These are phyloP conservation scores for Lithohypha guttulata DNA, from an alignment of 2,329 filamentous ascomycete genomes.

Conservation along the genomic window DNA sequence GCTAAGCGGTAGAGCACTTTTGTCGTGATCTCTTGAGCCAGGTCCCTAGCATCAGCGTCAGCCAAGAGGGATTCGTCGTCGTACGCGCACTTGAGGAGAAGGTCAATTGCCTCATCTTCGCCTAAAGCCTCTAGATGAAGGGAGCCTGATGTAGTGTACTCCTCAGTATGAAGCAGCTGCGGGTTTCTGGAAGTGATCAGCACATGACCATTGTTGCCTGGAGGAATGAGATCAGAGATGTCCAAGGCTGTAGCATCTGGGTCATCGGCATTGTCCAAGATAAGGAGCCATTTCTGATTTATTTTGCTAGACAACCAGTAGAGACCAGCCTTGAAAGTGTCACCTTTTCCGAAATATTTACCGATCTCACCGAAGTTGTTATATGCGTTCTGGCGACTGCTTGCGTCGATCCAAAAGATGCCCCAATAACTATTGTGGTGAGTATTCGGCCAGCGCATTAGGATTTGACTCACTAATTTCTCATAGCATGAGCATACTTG, in stretches of 20 bases:
- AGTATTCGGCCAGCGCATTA: no score
- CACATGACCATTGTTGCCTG: constrained; percentile 26
- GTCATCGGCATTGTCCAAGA: constrained; percentile 37
- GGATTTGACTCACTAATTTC: constrained; percentile 22
- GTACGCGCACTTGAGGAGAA: constrained; percentile 20
- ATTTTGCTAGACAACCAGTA: constrained; percentile 11
- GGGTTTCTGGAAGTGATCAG: constrained; percentile 31
- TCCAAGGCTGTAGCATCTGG: constrained; percentile 25
- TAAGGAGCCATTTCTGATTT: constrained; percentile 23
- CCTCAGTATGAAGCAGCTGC: constrained; percentile 20
- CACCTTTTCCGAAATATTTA: constrained; percentile 4
- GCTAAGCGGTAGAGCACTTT: no score
- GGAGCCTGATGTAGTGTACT: constrained; percentile 12
- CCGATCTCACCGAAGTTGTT: neutral
- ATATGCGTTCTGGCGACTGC: constrained; percentile 19
- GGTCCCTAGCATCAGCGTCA: no score
- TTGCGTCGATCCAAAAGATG: constrained; percentile 30
- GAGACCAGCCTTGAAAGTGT: constrained; percentile 7
- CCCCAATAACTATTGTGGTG: constrained; percentile 27
- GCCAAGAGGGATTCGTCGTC: constrained; percentile 13
- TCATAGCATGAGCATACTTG: constrained; percentile 29
- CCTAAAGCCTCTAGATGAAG: constrained; percentile 19
- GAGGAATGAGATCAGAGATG: constrained; percentile 26
- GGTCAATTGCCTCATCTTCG: constrained; percentile 13
- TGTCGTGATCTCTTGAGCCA: no score